These are phyloP conservation scores for Rubus idaeus DNA, from an alignment of 306 rosid genomes.

Conservation along the genomic window DNA sequence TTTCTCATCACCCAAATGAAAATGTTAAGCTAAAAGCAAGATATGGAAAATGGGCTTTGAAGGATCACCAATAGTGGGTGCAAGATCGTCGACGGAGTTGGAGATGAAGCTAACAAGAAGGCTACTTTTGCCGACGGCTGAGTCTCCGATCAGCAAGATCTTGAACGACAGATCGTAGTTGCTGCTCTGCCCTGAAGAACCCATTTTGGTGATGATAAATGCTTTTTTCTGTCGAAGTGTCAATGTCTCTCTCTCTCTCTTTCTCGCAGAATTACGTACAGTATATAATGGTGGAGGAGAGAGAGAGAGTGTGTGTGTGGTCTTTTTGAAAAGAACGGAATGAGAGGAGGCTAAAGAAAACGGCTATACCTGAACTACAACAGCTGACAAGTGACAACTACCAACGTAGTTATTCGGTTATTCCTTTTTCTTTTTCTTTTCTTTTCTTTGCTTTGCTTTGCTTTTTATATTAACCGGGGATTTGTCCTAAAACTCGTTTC, in stretches of 20 bases:
- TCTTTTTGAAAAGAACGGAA: conserved; percentile 31
- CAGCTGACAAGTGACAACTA: conserved; percentile 40
- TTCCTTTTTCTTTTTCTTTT: conserved; percentile 45
- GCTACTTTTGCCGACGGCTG: conserved; percentile 97
- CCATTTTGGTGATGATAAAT: conserved; percentile 50
- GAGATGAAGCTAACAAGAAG: conserved; percentile 87
- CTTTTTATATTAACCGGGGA: not conserved
- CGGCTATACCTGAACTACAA: conserved; percentile 50
- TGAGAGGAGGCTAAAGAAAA: conserved; percentile 45
- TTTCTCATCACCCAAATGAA: conserved; percentile 8
- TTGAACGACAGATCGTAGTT: conserved; percentile 89
- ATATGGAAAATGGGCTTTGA: not conserved
- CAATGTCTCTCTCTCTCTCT: conserved; percentile 12
- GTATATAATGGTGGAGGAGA: conserved; percentile 11
- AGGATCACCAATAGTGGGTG: conserved; percentile 82
- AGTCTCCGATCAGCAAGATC: conserved; percentile 94
- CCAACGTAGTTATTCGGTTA: conserved; percentile 65
- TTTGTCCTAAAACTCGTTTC: conserved; percentile 17
- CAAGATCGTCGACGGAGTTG: conserved; percentile 47
- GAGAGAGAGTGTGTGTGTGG: conserved; percentile 16
- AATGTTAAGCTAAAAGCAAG: conserved; percentile 4
- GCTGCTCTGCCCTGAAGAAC: conserved; percentile 79
- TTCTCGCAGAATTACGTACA: conserved; percentile 27
- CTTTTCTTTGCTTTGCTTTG: conserved; percentile 1
- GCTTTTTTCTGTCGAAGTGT: conserved; percentile 17